Percentiles rank a stretch among this genome's conserved stretches.
phyloP scores from a whole-genome alignment of 2,329 filamentous ascomycete species.

The Trichoderma hamatum region DNA sequence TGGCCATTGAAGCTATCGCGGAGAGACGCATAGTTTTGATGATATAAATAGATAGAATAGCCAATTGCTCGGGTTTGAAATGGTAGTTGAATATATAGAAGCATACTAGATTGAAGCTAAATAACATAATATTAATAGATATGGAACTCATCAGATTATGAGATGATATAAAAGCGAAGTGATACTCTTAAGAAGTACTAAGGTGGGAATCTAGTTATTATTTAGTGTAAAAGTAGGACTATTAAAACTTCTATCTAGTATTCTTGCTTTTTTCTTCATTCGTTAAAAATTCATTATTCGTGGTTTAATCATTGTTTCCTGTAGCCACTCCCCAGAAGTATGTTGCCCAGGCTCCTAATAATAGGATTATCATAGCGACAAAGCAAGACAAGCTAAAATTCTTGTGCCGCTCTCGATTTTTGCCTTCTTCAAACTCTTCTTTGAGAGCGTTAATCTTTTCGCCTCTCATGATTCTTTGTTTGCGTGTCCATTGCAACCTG shows the following conservation, averaged over 20 bases:
- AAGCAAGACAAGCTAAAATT: conserved; percentile 50
- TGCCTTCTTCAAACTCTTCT: conserved; percentile 43
- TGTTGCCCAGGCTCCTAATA: conserved; percentile 56
- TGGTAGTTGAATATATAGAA: neutral
- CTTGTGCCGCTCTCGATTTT: conserved; percentile 43
- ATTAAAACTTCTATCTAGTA: neutral
- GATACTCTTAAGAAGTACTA: neutral
- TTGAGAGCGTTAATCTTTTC: conserved; percentile 49
- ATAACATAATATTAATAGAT: neutral
- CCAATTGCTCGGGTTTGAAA: neutral
- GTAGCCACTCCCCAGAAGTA: conserved; percentile 65
- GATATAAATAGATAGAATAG: neutral
- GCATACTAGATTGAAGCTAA: neutral
- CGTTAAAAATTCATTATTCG: neutral
- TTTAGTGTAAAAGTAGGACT: neutral
- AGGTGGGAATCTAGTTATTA: neutral
- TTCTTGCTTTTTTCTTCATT: neutral
- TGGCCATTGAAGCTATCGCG: neutral
- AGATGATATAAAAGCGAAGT: neutral
- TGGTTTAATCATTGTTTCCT: conserved; percentile 45
- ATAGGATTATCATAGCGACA: conserved; percentile 46
- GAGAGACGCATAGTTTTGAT: neutral
- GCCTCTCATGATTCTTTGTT: conserved; percentile 52
- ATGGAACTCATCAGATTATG: too few relatives aligned
- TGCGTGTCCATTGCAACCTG: conserved; percentile 61